Evolutionary conservation across 2,329 filamentous ascomycete species (phyloP).

Genomic region (Colletotrichum neosansevieriae): DNA sequence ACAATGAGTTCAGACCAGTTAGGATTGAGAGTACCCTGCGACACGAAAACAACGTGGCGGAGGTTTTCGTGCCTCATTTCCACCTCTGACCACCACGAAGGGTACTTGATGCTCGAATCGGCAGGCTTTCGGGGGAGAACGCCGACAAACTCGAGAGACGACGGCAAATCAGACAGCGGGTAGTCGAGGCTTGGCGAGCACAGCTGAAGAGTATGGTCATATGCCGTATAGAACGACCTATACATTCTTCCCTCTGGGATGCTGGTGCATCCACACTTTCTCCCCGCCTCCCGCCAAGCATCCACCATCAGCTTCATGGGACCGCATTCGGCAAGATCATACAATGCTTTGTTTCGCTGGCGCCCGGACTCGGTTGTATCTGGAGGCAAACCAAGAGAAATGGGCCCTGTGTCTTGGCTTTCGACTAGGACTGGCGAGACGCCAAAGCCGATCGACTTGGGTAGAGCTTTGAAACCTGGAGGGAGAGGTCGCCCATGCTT

Average conservation of each 20-base stretch:
- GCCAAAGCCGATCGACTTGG: conserved; percentile 48
- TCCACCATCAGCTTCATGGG: conserved; percentile 37
- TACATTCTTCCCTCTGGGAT: conserved; percentile 15
- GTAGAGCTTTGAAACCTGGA: conserved; percentile 44
- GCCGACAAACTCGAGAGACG: conserved; percentile 58
- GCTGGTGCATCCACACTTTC: conserved; percentile 20
- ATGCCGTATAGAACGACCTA: conserved; percentile 35
- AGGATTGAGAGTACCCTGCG: conserved; percentile 59
- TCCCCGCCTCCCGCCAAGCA: conserved; percentile 17
- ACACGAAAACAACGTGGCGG: conserved; percentile 55
- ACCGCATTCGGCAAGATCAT: conserved; percentile 32
- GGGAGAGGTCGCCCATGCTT: conserved; percentile 44
- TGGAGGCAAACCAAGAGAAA: conserved; percentile 47
- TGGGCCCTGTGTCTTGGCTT: conserved; percentile 49
- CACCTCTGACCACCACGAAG: conserved; percentile 61
- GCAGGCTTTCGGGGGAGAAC: conserved; percentile 51
- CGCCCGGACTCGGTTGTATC: conserved; percentile 47
- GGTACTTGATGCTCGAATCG: conserved; percentile 48
- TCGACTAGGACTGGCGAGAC: conserved; percentile 47
- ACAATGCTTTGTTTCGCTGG: conserved; percentile 43
- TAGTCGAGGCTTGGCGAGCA: conserved; percentile 56
- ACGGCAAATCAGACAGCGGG: conserved; percentile 50
- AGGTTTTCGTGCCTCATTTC: conserved; percentile 37
- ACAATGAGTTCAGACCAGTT: conserved; percentile 56
- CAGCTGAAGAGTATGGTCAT: conserved; percentile 52